A percentile compares a stretch with the other conserved stretches of the same genome.
These are phyloP conservation scores for Houttuynia cordata DNA, from an alignment of 164 flowering plant genomes.

Conservation along the genomic window DNA sequence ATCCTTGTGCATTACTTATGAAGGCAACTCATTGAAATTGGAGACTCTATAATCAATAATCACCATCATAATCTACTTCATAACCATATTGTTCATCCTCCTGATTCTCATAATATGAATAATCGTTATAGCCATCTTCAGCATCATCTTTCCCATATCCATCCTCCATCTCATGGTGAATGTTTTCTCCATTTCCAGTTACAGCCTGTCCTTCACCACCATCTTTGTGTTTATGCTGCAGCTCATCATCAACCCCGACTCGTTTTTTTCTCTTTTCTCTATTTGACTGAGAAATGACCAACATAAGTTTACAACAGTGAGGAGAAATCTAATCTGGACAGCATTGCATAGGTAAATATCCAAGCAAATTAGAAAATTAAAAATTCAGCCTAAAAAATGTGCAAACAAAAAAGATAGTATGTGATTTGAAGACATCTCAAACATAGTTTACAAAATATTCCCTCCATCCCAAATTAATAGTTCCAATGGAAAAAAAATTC, in stretches of 20 bases:
- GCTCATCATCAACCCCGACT: conserved; percentile 4
- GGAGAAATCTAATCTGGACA: neutral
- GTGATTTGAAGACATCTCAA: neutral
- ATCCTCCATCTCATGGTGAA: conserved; percentile 3
- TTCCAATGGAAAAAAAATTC: no score
- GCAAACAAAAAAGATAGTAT: neutral
- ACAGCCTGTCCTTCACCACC: conserved; percentile 1
- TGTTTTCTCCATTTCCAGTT: conserved; percentile 3
- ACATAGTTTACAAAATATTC: no score
- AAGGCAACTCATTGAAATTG: no score
- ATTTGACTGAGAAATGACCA: neutral
- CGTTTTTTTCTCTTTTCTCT: conserved; percentile 13
- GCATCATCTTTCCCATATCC: conserved; percentile 13
- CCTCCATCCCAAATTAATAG: no score
- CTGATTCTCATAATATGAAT: conserved; percentile 11
- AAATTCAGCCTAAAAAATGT: neutral
- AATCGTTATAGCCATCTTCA: conserved; percentile 6
- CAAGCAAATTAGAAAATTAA: neutral
- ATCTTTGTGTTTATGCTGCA: neutral
- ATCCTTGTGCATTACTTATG: no score
- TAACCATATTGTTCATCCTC: conserved; percentile 11
- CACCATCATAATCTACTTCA: conserved; percentile 4
- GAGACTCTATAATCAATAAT: conserved; percentile 1
- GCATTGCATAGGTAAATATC: neutral
- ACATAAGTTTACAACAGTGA: neutral